phyloP scores from a whole-genome alignment of 768 basidiomycete species.

The Dioszegia aurantiaca region DNA sequence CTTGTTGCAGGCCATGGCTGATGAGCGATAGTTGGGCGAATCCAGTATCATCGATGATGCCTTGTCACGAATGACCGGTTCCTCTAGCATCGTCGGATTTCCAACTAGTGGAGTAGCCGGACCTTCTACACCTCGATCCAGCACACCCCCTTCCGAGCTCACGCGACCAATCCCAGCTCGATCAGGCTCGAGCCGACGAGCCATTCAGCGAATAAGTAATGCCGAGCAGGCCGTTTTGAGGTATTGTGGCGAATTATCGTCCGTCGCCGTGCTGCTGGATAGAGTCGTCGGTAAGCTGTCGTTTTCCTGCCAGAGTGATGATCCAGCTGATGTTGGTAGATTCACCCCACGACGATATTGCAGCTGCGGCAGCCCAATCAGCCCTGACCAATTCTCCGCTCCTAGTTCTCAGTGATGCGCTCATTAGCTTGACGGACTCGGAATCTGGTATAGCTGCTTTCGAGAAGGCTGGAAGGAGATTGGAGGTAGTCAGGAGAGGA shows the following conservation, averaged over 20 bases:
- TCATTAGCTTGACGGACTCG: constrained; percentile 13
- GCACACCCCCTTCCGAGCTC: constrained; percentile 4
- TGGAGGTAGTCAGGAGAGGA: constrained; percentile 31
- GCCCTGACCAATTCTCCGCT: constrained; percentile 2
- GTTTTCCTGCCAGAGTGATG: neutral
- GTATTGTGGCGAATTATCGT: constrained; percentile 28
- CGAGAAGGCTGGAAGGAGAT: constrained; percentile 27
- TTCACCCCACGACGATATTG: constrained; percentile 5
- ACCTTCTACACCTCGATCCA: constrained; percentile 14
- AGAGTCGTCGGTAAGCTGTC: constrained; percentile 15
- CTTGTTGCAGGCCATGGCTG: neutral
- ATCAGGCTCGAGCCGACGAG: constrained; percentile 7
- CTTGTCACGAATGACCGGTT: constrained; percentile 22
- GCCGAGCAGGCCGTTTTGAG: constrained; percentile 19
- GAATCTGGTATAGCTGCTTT: constrained; percentile 11
- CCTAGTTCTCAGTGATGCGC: constrained; percentile 5
- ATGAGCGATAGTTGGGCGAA: constrained; percentile 25
- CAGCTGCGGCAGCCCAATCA: constrained; percentile 7
- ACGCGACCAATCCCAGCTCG: constrained; percentile 4
- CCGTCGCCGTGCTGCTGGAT: constrained; percentile 18
- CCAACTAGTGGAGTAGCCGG: neutral
- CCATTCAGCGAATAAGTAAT: constrained; percentile 5
- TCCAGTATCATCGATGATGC: constrained; percentile 31
- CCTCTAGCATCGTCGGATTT: constrained; percentile 6
- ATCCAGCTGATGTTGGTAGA: neutral